Evolutionary conservation across 1,139 yeast species (phyloP), one percentile per base, ranked within the genome.

Genomic region (Maudiozyma humilis): DNA sequence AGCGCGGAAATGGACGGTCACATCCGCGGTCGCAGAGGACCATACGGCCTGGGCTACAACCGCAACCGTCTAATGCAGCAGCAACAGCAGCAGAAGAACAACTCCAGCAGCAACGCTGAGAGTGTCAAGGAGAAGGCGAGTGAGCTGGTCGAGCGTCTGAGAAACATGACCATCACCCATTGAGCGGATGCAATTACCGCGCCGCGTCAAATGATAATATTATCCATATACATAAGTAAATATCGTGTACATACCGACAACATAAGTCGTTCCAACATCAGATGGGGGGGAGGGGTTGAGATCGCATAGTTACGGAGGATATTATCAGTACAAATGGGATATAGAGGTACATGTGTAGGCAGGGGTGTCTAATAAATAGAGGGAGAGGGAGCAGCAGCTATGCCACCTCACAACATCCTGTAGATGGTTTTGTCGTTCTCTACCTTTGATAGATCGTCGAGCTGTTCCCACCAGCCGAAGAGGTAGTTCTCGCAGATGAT

Each of bases 401-500:
- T 12, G 13, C 16, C 20, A 2, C 18, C 16, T 47, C 41, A 60
- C 35, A 62, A 44, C 64, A 62, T 57, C 53, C 66, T 60, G 47
- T 61, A 62, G 38, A 62, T 62, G 25, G 51, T 40, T 15, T 47
- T 23, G 43, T 63, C 66, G 40, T 62, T 61, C 44, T 57, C 62
- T 10, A 59, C 60, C 12, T 52, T 40, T 1, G 63, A 60, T 44
- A 68, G 51, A 49, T 73, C 67, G 57, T 78, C 81, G 52, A 89
- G 70, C 51, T 78, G 73, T 41, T 72, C 74, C 99, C 99, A 91
- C 99, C 99, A 91, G 53, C 84, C 73, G 70, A 85, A 91, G 59
- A 91, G 71, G 60, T 86, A 86, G 42, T 85, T 79, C 60, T 91
- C 88, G 64, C 98, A 93, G 55, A 91, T 91, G 53, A 91, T 76